Percentiles rank a stretch among this genome's conserved stretches.
phyloP scores from a whole-genome alignment of 768 basidiomycete species.

The Coprinopsis sp. region DNA sequence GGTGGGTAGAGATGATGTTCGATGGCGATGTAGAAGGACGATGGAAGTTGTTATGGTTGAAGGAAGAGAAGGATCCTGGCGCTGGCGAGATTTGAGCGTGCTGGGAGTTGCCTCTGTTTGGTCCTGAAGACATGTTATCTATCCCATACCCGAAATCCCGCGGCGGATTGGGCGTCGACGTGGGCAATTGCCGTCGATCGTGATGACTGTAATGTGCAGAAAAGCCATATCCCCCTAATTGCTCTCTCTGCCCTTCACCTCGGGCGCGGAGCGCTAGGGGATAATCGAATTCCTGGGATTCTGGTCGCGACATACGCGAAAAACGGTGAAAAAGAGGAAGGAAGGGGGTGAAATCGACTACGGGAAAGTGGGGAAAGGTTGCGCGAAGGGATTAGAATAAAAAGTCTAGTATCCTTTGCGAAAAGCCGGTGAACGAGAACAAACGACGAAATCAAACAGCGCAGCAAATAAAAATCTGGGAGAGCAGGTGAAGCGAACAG shows the following conservation, averaged over 20 bases:
- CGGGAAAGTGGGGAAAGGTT: slow-evolving; percentile 6
- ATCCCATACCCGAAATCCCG: slow-evolving; percentile 22
- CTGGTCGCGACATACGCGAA: slow-evolving; percentile 39
- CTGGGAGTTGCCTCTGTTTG: slow-evolving; percentile 43
- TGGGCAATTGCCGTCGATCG: slow-evolving; percentile 5
- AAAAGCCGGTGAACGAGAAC: slow-evolving; percentile 16
- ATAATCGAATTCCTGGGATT: slow-evolving; percentile 37
- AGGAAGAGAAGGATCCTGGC: slow-evolving; percentile 36
- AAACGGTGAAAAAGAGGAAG: slow-evolving; percentile 11
- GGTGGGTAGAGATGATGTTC: slow-evolving; percentile 19
- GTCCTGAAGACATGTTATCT: slow-evolving; percentile 18
- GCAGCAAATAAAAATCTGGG: slow-evolving; percentile 21
- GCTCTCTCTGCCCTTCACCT: slow-evolving; percentile 18
- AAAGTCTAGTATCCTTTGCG: slow-evolving; percentile 3
- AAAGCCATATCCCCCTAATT: slow-evolving; percentile 12
- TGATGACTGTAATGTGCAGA: slow-evolving; percentile 2
- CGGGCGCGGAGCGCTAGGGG: slow-evolving; percentile 29
- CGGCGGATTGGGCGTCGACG: slow-evolving; percentile 15
- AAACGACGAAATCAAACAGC: slow-evolving; percentile 9
- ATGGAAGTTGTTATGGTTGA: slow-evolving; percentile 38
- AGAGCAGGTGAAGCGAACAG: slow-evolving; percentile 29
- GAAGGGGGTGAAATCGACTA: slow-evolving; percentile 4
- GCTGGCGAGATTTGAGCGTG: slow-evolving; percentile 22
- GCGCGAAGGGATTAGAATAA: background rate
- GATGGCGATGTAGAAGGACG: slow-evolving; percentile 30